phyloP scores from a whole-genome alignment of 164 flowering plant genomes.

The grape (Vitis vinifera) region DNA sequence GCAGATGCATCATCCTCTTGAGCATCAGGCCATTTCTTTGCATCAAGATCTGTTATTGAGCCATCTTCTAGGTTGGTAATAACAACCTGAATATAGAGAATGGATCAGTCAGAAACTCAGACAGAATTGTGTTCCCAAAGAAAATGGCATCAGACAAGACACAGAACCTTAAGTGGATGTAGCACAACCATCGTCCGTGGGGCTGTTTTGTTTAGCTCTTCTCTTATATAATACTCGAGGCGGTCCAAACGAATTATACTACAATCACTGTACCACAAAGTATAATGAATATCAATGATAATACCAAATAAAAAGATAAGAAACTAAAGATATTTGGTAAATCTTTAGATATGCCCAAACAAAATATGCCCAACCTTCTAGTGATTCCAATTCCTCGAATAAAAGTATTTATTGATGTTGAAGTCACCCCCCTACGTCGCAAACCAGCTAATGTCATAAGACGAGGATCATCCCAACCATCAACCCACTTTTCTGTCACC shows the following conservation, averaged over 20 bases:
- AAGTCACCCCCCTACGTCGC: conserved; percentile 84
- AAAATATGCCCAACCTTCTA: conserved; percentile 56
- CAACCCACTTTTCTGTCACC: conserved; percentile 91
- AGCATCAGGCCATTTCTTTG: conserved; percentile 96
- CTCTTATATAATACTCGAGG: conserved; percentile 88
- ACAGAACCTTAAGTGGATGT: conserved; percentile 80
- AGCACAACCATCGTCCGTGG: conserved; percentile 89
- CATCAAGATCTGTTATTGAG: conserved; percentile 62
- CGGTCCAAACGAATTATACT: conserved; percentile 74
- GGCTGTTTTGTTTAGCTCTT: conserved; percentile 86
- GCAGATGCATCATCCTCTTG: conserved; percentile 66
- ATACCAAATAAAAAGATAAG: background rate
- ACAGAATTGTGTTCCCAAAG: background rate
- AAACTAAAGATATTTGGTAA: background rate
- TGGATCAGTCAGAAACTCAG: conserved; percentile 4
- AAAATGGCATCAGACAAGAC: conserved; percentile 5
- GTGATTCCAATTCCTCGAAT: conserved; percentile 95
- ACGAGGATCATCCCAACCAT: conserved; percentile 99
- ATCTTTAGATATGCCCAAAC: background rate
- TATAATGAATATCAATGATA: background rate
- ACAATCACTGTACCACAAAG: conserved; percentile 64
- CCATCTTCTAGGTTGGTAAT: conserved; percentile 79
- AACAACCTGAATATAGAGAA: conserved; percentile 59
- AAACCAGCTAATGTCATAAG: conserved; percentile 96
- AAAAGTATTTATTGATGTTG: conserved; percentile 85